A percentile compares a stretch with the other conserved stretches of the same genome.
phyloP scores from a whole-genome alignment of 2,329 filamentous ascomycete genomes.

The Gyromitra esculenta region DNA sequence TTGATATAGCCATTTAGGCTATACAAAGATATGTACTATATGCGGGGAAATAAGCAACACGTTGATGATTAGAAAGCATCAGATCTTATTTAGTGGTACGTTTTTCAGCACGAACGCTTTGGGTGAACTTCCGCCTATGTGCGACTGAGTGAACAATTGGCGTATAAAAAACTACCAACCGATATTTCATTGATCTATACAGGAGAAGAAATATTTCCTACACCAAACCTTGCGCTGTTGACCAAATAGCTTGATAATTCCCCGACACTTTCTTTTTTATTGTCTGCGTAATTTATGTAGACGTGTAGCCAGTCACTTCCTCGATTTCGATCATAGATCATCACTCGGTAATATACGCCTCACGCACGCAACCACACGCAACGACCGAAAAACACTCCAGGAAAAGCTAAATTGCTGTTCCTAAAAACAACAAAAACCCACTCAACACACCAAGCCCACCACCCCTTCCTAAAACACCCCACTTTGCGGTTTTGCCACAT shows the following conservation, averaged over 20 bases:
- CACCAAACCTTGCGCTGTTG: conserved; percentile 4
- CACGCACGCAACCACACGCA: neutral
- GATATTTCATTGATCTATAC: neutral
- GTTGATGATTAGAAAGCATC: conserved; percentile 7
- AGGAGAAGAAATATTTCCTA: neutral
- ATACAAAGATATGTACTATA: conserved; percentile 1
- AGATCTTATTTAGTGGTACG: conserved; percentile 1
- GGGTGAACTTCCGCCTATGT: neutral
- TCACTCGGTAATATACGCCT: neutral
- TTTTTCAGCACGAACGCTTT: neutral
- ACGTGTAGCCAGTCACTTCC: conserved; percentile 17
- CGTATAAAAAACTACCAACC: neutral
- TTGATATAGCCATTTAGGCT: conserved; percentile 14
- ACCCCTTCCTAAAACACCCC: neutral
- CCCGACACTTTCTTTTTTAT: neutral
- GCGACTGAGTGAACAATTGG: neutral
- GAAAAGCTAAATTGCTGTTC: neutral
- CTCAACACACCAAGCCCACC: neutral
- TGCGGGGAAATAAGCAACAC: neutral
- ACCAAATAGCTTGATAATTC: neutral
- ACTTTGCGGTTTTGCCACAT: neutral
- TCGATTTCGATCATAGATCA: neutral
- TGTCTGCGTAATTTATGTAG: neutral
- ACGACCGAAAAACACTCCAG: neutral
- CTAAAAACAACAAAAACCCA: neutral